Evolutionary conservation across 1,284 basidiomycete genomes (phyloP), one percentile per base, ranked within the genome.

Genomic region (Fomes fomentarius): DNA sequence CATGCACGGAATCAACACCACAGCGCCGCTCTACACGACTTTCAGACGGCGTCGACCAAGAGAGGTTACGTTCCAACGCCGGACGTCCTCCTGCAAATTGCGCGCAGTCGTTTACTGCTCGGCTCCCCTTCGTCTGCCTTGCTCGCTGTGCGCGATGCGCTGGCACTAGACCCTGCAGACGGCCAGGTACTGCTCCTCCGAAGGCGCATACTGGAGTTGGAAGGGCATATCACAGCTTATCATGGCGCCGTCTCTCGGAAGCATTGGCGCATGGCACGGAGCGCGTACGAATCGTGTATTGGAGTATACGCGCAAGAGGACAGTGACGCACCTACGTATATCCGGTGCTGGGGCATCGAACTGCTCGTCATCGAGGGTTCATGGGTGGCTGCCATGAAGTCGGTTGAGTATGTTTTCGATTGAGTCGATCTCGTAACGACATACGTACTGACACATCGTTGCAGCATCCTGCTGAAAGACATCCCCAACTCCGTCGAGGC

Each of bases 301-400:
- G 17, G 24, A 4, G 37, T 55, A 3, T 52, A 56, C 24, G 47
- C 43, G 15, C 52, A 56, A 10, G 55, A 65, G 34, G 39, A 47
- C 30, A 47, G 47, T 17, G 47, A 47, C n/a, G 25, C 54, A 0
- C 59, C 63, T 0, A 24, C 51, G 1, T 51, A 54, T 26, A 47
- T 63, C 10, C 54, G 52, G 9, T 63, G 63, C 42, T 63, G 60
- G 62, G 41, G 50, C 6, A 48, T 65, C 19, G 59, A 57, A 42
- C 33, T 60, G 30, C 37, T 34, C 2, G 46, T 65, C 9, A 60
- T 52, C 10, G 56, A 63, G 22, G 38, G 54, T n/a, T 25, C 44
- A 2, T 60, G 60, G 63, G 55, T 53, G 2, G 42, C 33, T 5
- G 63, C 56, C 3, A 39, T 40, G 11, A 42, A 35, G 12, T 22